Evolutionary conservation across 1,284 basidiomycete species (phyloP), one percentile per base, ranked within the genome.

Genomic region (Jaminaea rosea): DNA sequence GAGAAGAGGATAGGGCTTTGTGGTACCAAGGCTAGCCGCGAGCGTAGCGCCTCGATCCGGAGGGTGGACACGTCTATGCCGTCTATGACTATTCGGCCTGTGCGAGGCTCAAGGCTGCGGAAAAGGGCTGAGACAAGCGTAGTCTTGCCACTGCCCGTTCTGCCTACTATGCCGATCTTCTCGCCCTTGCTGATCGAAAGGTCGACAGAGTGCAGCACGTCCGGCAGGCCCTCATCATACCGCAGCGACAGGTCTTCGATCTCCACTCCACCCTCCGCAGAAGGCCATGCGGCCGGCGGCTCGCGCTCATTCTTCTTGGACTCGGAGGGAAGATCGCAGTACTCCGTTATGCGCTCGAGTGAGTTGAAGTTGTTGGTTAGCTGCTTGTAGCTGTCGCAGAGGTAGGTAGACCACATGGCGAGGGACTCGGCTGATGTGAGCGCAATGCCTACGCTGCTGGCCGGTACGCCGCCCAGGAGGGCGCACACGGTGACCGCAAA

Each of bases 311-410:
- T 32, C 13, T 50, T 34, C n/a, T 46, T 27, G n/a, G 26, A 17
- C 15, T 42, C 50, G 26, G 39, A 7, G 24, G 39, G 39, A 21
- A 49, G 27, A 23, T 52, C 50, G 10, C 32, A 24, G 50, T 92
- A 93, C 76, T 93, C 90, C 3, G 87, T 81, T 6, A 92, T 80
- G 53, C 90, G 84, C 74, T 94, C 91, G 5, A 93, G 85, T 6
- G 82, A 82, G 74, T 87, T 86, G 86, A 74, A 54, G 39, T 60
- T 59, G 26, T 65, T 63, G 4, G 63, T 57, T 10, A 73, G 62
- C 21, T 63, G 58, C 44, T 62, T 63, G 34, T 50, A 60, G 46
- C 60, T 53, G 50, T 60, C 57, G 17, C 60, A 55, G 6, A 67
- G 56, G 23, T 65, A 62, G 52, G 58, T 60, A 13, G 58, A 60